Conservation (phyloP, 1,139 yeast genomes). For the Yamadazyma songkhlaensis region DNA sequence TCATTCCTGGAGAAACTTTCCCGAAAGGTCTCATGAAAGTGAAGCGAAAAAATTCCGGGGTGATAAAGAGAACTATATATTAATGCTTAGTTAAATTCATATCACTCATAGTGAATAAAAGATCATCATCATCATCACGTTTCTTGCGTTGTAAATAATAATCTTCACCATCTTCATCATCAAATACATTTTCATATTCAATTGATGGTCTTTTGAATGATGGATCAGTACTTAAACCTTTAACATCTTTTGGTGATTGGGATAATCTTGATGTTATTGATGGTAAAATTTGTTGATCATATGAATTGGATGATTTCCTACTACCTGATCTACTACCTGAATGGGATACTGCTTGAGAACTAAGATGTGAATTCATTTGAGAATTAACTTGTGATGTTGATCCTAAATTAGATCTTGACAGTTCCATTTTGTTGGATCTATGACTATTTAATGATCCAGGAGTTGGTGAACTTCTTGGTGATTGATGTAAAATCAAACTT, state of each 20-base stretch:
- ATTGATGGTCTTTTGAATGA: conserved; percentile 32
- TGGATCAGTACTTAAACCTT: conserved; percentile 40
- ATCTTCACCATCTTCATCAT: conserved; percentile 42
- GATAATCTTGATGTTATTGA: conserved; percentile 41
- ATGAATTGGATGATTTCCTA: conserved; percentile 30
- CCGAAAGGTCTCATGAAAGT: background rate
- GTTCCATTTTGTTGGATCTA: background rate
- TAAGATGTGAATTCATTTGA: background rate
- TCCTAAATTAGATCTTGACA: background rate
- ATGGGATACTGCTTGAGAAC: background rate
- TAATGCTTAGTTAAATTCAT: conserved; percentile 52
- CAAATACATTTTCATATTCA: conserved; percentile 50
- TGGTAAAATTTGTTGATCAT: conserved; percentile 30
- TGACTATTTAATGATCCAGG: background rate
- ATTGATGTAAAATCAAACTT: conserved; percentile 31
- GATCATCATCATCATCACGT: conserved; percentile 66
- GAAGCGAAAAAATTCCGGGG: no score
- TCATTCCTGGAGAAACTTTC: background rate
- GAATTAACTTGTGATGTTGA: background rate
- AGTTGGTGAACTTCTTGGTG: conserved; percentile 2
- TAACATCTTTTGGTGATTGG: conserved; percentile 12
- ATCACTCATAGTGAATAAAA: conserved; percentile 87
- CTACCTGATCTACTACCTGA: conserved; percentile 5
- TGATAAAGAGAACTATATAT: background rate
- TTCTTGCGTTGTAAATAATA: conserved; percentile 15